Conservation (phyloP, 768 basidiomycete genomes). For the Lanmaoa pseudosensibilis region DNA sequence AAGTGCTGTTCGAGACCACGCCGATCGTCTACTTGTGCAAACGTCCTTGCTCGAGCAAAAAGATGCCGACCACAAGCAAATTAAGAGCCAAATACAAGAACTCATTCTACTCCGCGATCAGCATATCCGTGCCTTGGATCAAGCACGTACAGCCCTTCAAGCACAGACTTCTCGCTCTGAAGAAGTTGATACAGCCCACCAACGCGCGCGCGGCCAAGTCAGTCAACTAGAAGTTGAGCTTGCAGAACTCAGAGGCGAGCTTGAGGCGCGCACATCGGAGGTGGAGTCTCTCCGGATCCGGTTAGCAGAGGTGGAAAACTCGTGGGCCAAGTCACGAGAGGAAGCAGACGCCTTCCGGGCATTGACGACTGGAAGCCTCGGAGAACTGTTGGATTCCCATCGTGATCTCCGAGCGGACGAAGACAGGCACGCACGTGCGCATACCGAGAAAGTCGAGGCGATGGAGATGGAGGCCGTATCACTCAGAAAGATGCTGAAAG, state of each 20-base stretch:
- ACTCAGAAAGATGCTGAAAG: slow-evolving; percentile 77
- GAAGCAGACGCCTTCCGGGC: slow-evolving; percentile 90
- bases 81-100: slow-evolving; percentile 70
- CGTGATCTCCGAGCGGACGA: slow-evolving; percentile 83
- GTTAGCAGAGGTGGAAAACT: slow-evolving; percentile 80
- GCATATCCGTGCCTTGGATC: slow-evolving; percentile 85
- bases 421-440: slow-evolving; percentile 69
- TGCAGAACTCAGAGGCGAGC: slow-evolving; percentile 74
- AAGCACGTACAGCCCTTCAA: slow-evolving; percentile 74
- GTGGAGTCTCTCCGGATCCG: slow-evolving; percentile 65
- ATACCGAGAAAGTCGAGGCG: slow-evolving; percentile 79
- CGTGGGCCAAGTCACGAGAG: slow-evolving; percentile 89
- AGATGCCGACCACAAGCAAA: slow-evolving; percentile 71
- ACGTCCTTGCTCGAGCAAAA: slow-evolving; percentile 74
- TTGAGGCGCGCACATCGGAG: slow-evolving; percentile 74
- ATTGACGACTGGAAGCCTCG: slow-evolving; percentile 81
- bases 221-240: slow-evolving; percentile 72
- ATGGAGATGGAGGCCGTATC: slow-evolving; percentile 77
- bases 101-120: slow-evolving; percentile 71
- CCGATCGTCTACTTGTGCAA: slow-evolving; percentile 70
- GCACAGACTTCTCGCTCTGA: slow-evolving; percentile 74
- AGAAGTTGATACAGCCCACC: slow-evolving; percentile 75
- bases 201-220: slow-evolving; percentile 68
- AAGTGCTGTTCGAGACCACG: slow-evolving; percentile 67
- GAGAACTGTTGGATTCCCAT: slow-evolving; percentile 86